Evolutionary conservation across 352 stramenopile species (phyloP).

Genomic region (Phytopythium ostracodes): DNA sequence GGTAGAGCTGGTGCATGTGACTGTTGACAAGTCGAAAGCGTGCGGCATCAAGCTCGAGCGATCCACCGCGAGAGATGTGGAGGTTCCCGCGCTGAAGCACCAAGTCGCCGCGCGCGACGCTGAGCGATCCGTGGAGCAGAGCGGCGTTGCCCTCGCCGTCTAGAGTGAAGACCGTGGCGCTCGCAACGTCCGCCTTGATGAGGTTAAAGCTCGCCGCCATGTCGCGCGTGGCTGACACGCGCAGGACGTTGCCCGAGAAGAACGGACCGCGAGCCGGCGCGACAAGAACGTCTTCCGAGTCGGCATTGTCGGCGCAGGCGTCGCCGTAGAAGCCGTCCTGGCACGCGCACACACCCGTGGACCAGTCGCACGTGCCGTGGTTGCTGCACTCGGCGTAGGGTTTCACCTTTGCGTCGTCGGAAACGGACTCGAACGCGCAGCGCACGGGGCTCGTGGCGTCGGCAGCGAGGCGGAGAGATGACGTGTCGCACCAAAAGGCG

Average conservation of each 20-base stretch:
- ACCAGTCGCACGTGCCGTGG: conserved; percentile 48
- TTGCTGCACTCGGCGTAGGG: conserved; percentile 56
- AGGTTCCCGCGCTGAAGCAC: conserved; percentile 38
- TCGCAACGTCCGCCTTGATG: conserved; percentile 51
- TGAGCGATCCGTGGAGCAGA: conserved; percentile 39
- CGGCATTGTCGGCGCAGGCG: conserved; percentile 59
- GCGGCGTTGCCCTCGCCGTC: conserved; percentile 42
- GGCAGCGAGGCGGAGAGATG: neutral
- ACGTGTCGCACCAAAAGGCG: conserved; percentile 57
- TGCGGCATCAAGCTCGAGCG: conserved; percentile 41
- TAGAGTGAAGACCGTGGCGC: conserved; percentile 53
- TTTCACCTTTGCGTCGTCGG: conserved; percentile 42
- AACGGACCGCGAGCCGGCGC: conserved; percentile 48
- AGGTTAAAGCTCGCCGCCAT: conserved; percentile 61
- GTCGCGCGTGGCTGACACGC: conserved; percentile 38
- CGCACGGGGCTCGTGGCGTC: conserved; percentile 5
- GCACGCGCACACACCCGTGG: conserved; percentile 49
- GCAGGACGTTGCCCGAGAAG: conserved; percentile 67
- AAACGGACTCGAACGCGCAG: conserved; percentile 45
- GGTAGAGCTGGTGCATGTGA: conserved; percentile 28
- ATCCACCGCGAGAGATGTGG: conserved; percentile 30
- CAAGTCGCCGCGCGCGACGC: conserved; percentile 43
- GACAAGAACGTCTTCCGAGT: conserved; percentile 57
- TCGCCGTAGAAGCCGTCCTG: conserved; percentile 66
- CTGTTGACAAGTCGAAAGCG: conserved; percentile 38